phyloP scores from a whole-genome alignment of 805 yeast species.

The Spencermartinsiella europaea region DNA sequence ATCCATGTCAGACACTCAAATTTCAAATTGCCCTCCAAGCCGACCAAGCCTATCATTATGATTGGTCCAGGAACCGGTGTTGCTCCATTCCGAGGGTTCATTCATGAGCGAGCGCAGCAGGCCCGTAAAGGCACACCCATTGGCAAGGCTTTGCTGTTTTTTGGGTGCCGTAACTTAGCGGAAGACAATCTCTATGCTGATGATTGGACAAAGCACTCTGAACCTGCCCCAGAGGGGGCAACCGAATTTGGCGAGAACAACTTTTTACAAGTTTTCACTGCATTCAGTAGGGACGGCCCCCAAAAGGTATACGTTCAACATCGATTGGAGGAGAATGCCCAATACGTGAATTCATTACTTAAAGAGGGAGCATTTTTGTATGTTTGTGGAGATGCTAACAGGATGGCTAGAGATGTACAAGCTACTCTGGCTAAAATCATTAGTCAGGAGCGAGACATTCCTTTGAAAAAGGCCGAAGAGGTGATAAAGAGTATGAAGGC shows the following conservation, averaged over 20 bases:
- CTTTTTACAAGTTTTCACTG: conserved; percentile 57
- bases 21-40: conserved; percentile 86
- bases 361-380: conserved; percentile 77
- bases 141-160: conserved; percentile 75
- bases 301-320: conserved; percentile 83
- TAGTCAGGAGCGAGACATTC: conserved; percentile 54
- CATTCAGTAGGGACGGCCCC: conserved; percentile 73
- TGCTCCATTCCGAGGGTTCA: conserved; percentile 95
- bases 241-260: conserved; percentile 16
- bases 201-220: conserved; percentile 74
- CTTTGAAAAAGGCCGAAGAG: conserved; percentile 66
- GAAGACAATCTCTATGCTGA: conserved; percentile 83
- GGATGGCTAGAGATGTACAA: conserved; percentile 94
- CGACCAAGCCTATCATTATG: conserved; percentile 78
- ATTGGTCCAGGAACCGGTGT: conserved; percentile 99
- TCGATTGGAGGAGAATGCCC: conserved; percentile 47
- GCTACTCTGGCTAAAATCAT: conserved; percentile 59
- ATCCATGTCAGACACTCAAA: conserved; percentile 93
- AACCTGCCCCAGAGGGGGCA: conserved; percentile 11
- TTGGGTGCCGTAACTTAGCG: conserved; percentile 74
- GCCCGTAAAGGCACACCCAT: conserved; percentile 46
- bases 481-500: conserved; percentile 73
- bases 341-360: conserved; percentile 47
- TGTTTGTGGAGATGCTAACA: conserved; percentile 95
- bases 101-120: conserved; percentile 75